Conservation (phyloP, 495 filamentous ascomycete genomes). For the Tuber brumale region DNA sequence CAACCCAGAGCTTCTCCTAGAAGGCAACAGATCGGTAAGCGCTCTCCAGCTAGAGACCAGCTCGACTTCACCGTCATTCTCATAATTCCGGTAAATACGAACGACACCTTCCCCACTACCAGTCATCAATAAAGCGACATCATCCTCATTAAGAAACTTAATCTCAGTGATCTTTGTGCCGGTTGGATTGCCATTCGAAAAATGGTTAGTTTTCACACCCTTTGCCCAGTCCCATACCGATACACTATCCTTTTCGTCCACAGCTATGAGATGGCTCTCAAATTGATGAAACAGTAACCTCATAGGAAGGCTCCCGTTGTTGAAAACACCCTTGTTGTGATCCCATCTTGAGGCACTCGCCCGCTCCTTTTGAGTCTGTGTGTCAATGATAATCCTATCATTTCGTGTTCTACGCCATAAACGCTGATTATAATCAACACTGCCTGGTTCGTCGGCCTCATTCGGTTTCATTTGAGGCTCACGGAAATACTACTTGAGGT, state of each 20-base stretch:
- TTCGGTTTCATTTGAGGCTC: conserved; percentile 97
- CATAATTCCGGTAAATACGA: conserved; percentile 88
- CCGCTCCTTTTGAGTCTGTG: conserved; percentile 83
- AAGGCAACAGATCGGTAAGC: conserved; percentile 82
- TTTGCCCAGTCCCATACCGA: conserved; percentile 91
- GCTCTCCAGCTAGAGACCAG: conserved; percentile 90
- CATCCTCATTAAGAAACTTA: conserved; percentile 96
- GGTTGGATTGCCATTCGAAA: conserved; percentile 86
- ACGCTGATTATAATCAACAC: conserved; percentile 91
- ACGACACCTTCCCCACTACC: conserved; percentile 91
- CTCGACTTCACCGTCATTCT: conserved; percentile 62
- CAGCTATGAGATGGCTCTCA: conserved; percentile 89
- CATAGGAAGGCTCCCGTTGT: conserved; percentile 77
- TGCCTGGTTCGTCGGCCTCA: conserved; percentile 93
- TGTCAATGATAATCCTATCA: conserved; percentile 81
- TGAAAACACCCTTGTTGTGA: conserved; percentile 65
- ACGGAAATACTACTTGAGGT: conserved; percentile 69
- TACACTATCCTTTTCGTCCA: conserved; percentile 83
- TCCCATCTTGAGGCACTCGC: conserved; percentile 82
- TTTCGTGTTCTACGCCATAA: conserved; percentile 91
- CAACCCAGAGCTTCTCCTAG: conserved; percentile 85
- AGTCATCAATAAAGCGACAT: conserved; percentile 88
- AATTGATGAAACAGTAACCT: conserved; percentile 98
- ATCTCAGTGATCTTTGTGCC: conserved; percentile 90
- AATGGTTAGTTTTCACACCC: conserved; percentile 64